Percentiles rank a stretch among this genome's conserved stretches.
These are phyloP conservation scores for Clonostachys rosea DNA, from an alignment of 2,329 filamentous ascomycete species.

Conservation along the genomic window DNA sequence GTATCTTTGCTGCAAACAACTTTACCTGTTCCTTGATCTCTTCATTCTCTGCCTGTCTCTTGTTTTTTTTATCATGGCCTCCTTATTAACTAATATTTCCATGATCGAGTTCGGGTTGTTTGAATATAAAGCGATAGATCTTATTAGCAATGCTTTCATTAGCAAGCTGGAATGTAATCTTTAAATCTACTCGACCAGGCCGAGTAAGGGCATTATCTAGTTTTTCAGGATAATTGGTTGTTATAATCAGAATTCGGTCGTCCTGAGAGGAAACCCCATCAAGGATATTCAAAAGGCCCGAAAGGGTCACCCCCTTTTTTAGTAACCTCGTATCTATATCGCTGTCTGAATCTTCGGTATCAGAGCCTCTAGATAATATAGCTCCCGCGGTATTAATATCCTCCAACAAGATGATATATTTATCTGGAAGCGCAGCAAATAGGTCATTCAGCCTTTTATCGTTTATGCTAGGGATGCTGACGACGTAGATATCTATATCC, in stretches of 20 bases:
- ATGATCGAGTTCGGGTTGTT: too few species aligned
- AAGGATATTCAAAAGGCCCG: conserved; percentile 76
- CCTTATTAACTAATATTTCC: too few species aligned
- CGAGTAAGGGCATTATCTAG: conserved; percentile 71
- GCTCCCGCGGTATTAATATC: conserved; percentile 55
- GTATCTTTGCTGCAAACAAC: too few species aligned
- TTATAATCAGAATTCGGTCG: conserved; percentile 77
- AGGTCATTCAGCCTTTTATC: conserved; percentile 56
- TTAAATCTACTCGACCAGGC: conserved; percentile 67
- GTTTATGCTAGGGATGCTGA: conserved; percentile 48
- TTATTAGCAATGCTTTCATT: conserved; percentile 19
- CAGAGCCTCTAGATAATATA: conserved; percentile 18
- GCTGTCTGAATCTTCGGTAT: conserved; percentile 8
- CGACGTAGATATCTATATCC: conserved; percentile 61
- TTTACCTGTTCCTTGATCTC: too few species aligned
- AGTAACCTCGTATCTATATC: conserved; percentile 11
- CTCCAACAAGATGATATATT: conserved; percentile 63
- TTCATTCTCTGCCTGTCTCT: too few species aligned
- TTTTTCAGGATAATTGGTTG: conserved; percentile 70
- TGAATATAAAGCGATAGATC: too few species aligned
- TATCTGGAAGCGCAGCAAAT: conserved; percentile 55
- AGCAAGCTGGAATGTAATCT: conserved; percentile 59
- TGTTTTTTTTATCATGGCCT: too few species aligned
- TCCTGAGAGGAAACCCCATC: conserved; percentile 79
- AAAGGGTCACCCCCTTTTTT: conserved; percentile 61